phyloP scores from a whole-genome alignment of 129 eudicot species.

The Flaveria linearis region DNA sequence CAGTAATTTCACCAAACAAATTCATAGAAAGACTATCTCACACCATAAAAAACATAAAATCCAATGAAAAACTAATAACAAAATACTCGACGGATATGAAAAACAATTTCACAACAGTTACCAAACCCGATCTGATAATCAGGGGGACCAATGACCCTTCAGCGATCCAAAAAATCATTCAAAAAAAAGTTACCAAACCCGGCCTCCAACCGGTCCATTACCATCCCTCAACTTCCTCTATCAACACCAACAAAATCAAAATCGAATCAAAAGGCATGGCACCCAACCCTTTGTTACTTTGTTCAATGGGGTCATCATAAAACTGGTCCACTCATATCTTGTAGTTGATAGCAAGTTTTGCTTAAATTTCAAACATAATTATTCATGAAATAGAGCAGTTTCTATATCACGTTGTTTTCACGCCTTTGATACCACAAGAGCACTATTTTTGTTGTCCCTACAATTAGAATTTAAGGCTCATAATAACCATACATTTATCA shows the following conservation, averaged over 20 bases:
- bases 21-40: too few species aligned
- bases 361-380: conserved; percentile 2
- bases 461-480: conserved; percentile 5
- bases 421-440: conserved; percentile 23
- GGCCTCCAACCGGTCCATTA: not conserved
- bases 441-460: conserved; percentile 2
- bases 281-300: not conserved
- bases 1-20: too few species aligned
- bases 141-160: too few species aligned
- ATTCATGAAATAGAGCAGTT: not conserved
- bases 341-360: conserved; percentile 23
- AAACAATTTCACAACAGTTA: not conserved
- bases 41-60: not conserved
- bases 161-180: too few species aligned
- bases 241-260: not conserved
- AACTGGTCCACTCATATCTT: conserved; percentile 27
- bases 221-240: not conserved
- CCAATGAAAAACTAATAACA: not conserved
- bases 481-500: conserved; percentile 18
- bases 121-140: too few species aligned
- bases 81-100: not conserved
- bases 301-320: conserved; percentile 22
- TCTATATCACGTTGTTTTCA: conserved; percentile 10
- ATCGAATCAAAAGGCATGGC: conserved; percentile 1
- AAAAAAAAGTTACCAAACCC: not conserved